phyloP scores from a whole-genome alignment of 2,329 filamentous ascomycete genomes.

The Rosellinia necatrix region DNA sequence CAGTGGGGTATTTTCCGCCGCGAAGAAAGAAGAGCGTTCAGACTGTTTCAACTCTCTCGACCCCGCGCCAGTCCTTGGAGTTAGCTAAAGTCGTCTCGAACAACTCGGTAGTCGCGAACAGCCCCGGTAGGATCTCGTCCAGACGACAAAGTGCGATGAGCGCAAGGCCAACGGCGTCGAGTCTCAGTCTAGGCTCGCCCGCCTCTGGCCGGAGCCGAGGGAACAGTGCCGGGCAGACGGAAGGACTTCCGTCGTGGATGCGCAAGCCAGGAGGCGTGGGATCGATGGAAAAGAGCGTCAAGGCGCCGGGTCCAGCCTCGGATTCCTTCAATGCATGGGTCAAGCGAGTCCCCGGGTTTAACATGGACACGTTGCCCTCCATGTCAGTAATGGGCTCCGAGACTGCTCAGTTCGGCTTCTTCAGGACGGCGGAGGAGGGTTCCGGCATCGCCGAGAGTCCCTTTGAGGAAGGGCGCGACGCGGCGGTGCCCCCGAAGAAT shows the following conservation, averaged over 20 bases:
- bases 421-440: conserved; percentile 42
- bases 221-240: conserved; percentile 37
- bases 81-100: conserved; percentile 49
- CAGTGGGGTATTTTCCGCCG: conserved; percentile 90
- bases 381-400: conserved; percentile 68
- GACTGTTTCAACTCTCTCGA: conserved; percentile 68
- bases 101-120: conserved; percentile 37
- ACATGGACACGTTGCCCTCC: conserved; percentile 69
- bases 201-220: conserved; percentile 38
- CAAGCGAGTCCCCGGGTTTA: conserved; percentile 79
- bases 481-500: conserved; percentile 48
- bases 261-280: conserved; percentile 87
- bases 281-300: conserved; percentile 72
- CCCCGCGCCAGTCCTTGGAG: conserved; percentile 69
- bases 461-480: conserved; percentile 53
- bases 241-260: conserved; percentile 62
- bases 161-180: conserved; percentile 33
- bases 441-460: conserved; percentile 56
- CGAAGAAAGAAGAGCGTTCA: conserved; percentile 81
- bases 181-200: conserved; percentile 37
- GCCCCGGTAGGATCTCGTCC: conserved; percentile 38
- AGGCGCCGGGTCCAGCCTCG: conserved; percentile 78
- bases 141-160: conserved; percentile 39
- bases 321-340: conserved; percentile 86
- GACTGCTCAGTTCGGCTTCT: conserved; percentile 61